These are phyloP conservation scores for Grosmannia serpens DNA, from an alignment of 2,329 filamentous ascomycete species.

Conservation along the genomic window DNA sequence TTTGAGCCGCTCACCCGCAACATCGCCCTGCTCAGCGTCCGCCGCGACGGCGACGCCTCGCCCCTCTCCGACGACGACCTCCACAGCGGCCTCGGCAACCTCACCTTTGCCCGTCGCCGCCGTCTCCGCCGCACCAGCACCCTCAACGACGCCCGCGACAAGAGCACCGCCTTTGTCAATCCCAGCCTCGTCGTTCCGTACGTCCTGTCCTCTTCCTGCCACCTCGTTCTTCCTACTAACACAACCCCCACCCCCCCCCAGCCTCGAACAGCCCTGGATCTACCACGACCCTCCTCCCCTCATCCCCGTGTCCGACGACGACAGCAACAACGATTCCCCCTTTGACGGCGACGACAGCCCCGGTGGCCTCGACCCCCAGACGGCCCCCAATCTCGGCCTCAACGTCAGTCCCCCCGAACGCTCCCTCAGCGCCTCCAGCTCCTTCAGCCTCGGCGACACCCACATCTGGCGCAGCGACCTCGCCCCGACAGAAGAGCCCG, in stretches of 20 bases:
- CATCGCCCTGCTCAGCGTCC: slow-evolving; percentile 81
- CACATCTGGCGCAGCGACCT: slow-evolving; percentile 33
- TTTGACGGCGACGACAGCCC: slow-evolving; percentile 1
- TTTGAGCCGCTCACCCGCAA: slow-evolving; percentile 87
- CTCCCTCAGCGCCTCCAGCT: slow-evolving; percentile 26
- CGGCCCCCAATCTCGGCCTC: not conserved
- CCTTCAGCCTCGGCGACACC: slow-evolving; percentile 36
- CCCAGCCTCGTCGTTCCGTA: slow-evolving; percentile 60
- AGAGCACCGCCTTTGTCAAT: slow-evolving; percentile 61
- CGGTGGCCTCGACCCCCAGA: not conserved
- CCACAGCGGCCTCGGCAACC: slow-evolving; percentile 23
- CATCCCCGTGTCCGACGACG: slow-evolving; percentile 11
- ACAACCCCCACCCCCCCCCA: slow-evolving; percentile 16
- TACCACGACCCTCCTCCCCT: slow-evolving; percentile 41
- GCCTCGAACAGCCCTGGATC: slow-evolving; percentile 62
- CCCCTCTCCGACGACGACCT: slow-evolving; percentile 28
- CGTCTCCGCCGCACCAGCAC: slow-evolving; percentile 45
- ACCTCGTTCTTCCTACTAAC: not conserved
- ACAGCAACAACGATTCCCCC: slow-evolving; percentile 2
- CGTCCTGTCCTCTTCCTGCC: slow-evolving; percentile 21
- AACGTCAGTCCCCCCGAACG: slow-evolving; percentile 3
- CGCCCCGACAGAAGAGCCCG: not conserved
- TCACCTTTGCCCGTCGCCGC: slow-evolving; percentile 17
- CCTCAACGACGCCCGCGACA: slow-evolving; percentile 61
- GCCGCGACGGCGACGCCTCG: slow-evolving; percentile 44